Evolutionary conservation across 2,329 filamentous ascomycete species (phyloP).

Genomic region (Ambrosiella beaveri): DNA sequence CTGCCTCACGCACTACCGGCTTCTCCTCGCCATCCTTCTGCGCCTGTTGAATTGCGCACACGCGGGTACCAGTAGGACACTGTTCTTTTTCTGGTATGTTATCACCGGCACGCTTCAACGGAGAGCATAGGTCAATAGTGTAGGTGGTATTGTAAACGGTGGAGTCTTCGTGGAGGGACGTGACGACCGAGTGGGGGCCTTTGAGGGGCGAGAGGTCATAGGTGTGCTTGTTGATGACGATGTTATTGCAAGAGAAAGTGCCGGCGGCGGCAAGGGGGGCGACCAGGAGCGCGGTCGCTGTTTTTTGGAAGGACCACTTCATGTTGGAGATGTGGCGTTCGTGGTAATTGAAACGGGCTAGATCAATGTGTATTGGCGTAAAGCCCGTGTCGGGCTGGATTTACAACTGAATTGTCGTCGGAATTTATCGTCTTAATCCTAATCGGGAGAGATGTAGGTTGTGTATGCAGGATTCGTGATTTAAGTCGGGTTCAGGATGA

Average conservation of each 20-base stretch:
- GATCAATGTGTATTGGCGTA: background rate
- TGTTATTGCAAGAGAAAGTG: slow-evolving; percentile 43
- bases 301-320: slow-evolving; percentile 1
- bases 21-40: slow-evolving; percentile 30
- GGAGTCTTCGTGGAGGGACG: slow-evolving; percentile 33
- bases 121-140: slow-evolving; percentile 59
- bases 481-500: background rate
- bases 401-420: background rate
- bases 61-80: slow-evolving; percentile 55
- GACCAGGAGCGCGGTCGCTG: slow-evolving; percentile 15
- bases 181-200: slow-evolving; percentile 53
- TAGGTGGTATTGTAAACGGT: slow-evolving; percentile 58
- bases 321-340: background rate
- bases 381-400: background rate
- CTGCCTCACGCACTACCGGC: slow-evolving; percentile 36
- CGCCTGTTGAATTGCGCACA: slow-evolving; percentile 55
- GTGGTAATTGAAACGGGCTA: background rate
- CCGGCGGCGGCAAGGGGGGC: slow-evolving; percentile 25
- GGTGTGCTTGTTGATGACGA: slow-evolving; percentile 38
- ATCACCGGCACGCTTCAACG: slow-evolving; percentile 44
- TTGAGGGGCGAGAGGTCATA: slow-evolving; percentile 48
- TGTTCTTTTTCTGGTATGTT: slow-evolving; percentile 32
- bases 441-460: background rate
- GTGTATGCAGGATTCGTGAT: background rate
- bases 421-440: background rate